Evolutionary conservation across 2,329 filamentous ascomycete genomes (phyloP), one percentile per base, ranked within the genome.

Genomic region (Geosmithia putterillii): DNA sequence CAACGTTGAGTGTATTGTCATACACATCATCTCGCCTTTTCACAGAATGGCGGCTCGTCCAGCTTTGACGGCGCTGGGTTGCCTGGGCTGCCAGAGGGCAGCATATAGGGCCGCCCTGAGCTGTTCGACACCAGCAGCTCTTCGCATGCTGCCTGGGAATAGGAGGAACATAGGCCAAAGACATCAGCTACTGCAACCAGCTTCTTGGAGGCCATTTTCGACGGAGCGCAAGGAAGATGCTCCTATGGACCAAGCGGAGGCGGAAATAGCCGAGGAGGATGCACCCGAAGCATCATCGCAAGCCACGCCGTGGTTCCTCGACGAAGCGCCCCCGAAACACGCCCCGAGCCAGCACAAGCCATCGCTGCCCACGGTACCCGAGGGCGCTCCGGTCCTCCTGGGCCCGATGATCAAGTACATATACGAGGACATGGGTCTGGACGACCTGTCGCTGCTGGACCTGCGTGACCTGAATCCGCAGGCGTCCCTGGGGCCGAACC

Each of bases 381-480:
- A 71, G 2, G 71, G 81, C 45, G 67, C 87, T 0, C 92, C 92
- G 0, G 65, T 74, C 1, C 70, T 95, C 15, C 69, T 95, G 5
- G 63, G 74, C 21, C 74, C 80, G 3, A 70, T 96, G 43, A 67
- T 96, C 23, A 71, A 87, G 48, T 86, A 88, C 56, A 71, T 87
- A 2, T 88, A 86, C 7, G 76, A 89, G 46, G 85, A 94, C 23
- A 78, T 95, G 51, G 92, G 92, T 32, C 69, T 98, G 36, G 87
- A 95, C 57, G 76, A 88, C 45, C 69, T 98, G 40, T 72, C 72
- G 1, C 63, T 98, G 6, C 70, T 95, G 40, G 92, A 98, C 56
- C 70, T 98, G 25, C 86, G 92, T 45, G 67, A 76, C 34, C 71
- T 96, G 41, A 85, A 95, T 52, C 88, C 89, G 1, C 85, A 89